Evolutionary conservation across 1,284 basidiomycete genomes (phyloP).

Genomic region (Papiliotrema fonsecae): DNA sequence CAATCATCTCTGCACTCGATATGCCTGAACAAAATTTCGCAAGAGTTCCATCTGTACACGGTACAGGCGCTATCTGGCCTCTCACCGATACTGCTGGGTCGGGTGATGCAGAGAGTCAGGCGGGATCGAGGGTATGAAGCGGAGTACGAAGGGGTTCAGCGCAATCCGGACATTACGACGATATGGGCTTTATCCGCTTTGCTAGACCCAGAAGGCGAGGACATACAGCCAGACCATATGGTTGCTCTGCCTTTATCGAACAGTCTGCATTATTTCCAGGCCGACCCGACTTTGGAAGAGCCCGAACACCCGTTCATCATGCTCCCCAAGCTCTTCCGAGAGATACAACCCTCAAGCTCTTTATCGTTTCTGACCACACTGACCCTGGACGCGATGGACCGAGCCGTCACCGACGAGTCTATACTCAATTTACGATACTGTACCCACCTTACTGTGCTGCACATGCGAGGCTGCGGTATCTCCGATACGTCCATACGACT

Average conservation of each 20-base stretch:
- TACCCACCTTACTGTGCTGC: constrained; percentile 32
- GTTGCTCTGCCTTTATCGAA: constrained; percentile 19
- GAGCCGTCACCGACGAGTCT: constrained; percentile 21
- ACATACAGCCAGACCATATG: constrained; percentile 7
- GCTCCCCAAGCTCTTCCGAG: constrained; percentile 23
- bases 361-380: constrained; percentile 33
- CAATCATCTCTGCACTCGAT: constrained; percentile 18
- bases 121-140: constrained; percentile 23
- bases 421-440: constrained; percentile 26
- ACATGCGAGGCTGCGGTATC: constrained; percentile 27
- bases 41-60: constrained; percentile 23
- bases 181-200: constrained; percentile 31
- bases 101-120: constrained; percentile 23
- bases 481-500: constrained; percentile 32
- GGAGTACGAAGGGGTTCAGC: background rate
- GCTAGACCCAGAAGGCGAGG: constrained; percentile 18
- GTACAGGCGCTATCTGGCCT: constrained; percentile 16
- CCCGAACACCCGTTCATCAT: constrained; percentile 26
- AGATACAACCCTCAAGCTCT: background rate
- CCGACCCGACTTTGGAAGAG: constrained; percentile 10
- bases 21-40: constrained; percentile 28
- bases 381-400: constrained; percentile 22
- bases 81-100: constrained; percentile 11
- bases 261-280: constrained; percentile 18
- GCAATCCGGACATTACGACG: constrained; percentile 33